These are phyloP conservation scores for Heliosperma pusillum DNA, from an alignment of 148 eudicot species.

Conservation along the genomic window DNA sequence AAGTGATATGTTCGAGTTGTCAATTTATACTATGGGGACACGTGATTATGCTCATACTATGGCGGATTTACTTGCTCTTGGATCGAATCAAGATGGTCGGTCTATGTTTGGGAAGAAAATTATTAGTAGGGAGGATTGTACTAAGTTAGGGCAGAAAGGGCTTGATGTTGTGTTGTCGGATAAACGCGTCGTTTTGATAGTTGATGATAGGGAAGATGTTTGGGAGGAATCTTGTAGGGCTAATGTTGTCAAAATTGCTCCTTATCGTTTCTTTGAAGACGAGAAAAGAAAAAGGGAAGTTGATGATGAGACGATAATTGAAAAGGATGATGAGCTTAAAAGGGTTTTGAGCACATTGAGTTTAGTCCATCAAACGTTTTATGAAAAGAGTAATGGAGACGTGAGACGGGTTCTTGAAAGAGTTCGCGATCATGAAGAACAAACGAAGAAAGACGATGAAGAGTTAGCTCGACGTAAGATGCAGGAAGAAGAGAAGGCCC, in stretches of 20 bases:
- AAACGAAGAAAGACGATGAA: background rate
- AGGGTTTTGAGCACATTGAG: background rate
- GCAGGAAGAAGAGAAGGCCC: too few species aligned
- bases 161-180: background rate
- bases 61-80: background rate
- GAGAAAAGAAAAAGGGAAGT: background rate
- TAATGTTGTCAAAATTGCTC: background rate
- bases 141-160: background rate
- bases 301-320: background rate
- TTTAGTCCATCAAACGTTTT: background rate
- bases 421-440: too few species aligned
- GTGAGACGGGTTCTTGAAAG: background rate
- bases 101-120: background rate
- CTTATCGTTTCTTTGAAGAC: background rate
- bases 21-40: conserved; percentile 3
- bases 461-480: background rate
- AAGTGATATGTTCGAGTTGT: conserved; percentile 19
- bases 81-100: background rate
- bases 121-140: conserved; percentile 12
- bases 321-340: background rate
- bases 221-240: background rate
- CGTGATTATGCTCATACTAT: background rate
- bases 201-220: background rate
- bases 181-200: background rate
- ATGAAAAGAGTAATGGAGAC: background rate